A percentile compares a stretch with the other conserved stretches of the same genome.
These are phyloP conservation scores for Zymoseptoria brevis DNA, from an alignment of 2,329 filamentous ascomycete genomes.

Conservation along the genomic window DNA sequence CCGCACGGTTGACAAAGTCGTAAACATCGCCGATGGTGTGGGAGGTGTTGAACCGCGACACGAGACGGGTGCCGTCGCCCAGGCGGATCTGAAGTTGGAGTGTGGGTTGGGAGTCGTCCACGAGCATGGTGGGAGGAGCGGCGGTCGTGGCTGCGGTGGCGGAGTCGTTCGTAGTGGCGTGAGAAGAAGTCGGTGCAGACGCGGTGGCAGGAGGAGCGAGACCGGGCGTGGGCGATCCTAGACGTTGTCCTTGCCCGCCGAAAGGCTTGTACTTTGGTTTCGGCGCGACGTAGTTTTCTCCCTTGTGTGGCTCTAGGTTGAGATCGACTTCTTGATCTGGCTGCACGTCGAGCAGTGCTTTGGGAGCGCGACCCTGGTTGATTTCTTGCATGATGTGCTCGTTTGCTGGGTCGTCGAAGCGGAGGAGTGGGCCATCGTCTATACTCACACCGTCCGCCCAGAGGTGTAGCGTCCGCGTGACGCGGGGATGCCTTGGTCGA, in stretches of 20 bases:
- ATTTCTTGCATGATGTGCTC: slow-evolving; percentile 66
- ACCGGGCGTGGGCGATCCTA: slow-evolving; percentile 70
- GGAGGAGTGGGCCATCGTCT: slow-evolving; percentile 68
- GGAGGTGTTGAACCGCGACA: slow-evolving; percentile 73
- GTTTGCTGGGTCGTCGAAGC: slow-evolving; percentile 72
- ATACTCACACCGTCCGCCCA: slow-evolving; percentile 83
- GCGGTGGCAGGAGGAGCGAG: slow-evolving; percentile 31
- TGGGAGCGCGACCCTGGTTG: slow-evolving; percentile 64
- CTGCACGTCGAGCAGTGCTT: slow-evolving; percentile 69
- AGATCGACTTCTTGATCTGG: slow-evolving; percentile 71
- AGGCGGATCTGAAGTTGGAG: slow-evolving; percentile 69
- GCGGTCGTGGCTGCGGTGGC: slow-evolving; percentile 29
- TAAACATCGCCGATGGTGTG: slow-evolving; percentile 74
- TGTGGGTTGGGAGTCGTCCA: slow-evolving; percentile 61
- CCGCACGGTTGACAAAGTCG: slow-evolving; percentile 61
- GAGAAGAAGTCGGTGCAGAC: slow-evolving; percentile 25
- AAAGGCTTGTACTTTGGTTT: slow-evolving; percentile 74
- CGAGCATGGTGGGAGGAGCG: slow-evolving; percentile 37
- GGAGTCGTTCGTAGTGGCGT: slow-evolving; percentile 24
- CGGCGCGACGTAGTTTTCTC: slow-evolving; percentile 63
- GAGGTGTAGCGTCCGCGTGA: slow-evolving; percentile 65
- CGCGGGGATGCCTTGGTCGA: slow-evolving; percentile 37
- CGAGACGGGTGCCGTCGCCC: slow-evolving; percentile 66
- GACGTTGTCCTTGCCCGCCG: slow-evolving; percentile 59
- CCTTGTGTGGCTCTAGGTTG: slow-evolving; percentile 64